Evolutionary conservation across 23 red algal species (phyloP), one percentile per base, ranked within the genome.

Genomic region (Cyanidioschyzon merolae): DNA sequence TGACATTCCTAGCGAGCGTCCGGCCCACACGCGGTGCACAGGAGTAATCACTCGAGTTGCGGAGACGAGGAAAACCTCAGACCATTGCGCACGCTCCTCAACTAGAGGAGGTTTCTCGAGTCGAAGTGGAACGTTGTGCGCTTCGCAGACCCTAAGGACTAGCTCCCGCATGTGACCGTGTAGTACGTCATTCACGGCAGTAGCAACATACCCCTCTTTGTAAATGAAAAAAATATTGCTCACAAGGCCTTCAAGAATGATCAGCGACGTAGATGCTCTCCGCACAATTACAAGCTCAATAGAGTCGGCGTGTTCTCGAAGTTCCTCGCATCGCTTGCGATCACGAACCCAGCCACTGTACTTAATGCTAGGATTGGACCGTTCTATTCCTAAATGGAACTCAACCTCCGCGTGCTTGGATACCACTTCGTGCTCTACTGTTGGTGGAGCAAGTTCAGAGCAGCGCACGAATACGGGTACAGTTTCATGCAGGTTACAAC

Each of bases 211-310:
- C n/a, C n/a, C 63, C 7, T 71, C 63, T 3, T 15, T 35, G 63
- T 71, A 71, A 32, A 71, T 7, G 29, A 71, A 71, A 35, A 71
- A 25, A 7, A 71, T 71, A 27, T 71, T 71, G 63, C 63, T 71
- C 7, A 27, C 30, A 15, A 71, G 29, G 12, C 63, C 63, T 35
- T 71, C 63, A 35, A 32, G 63, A 3, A 71, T 35, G 29, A 71
- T 32, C 16, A 71, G 63, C 21, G 3, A 3, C 2, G 12, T 27
- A 27, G 2, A 3, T 35, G 7, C 63, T 27, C 29, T 25, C 7
- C 16, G 12, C 7, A 71, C 32, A 35, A 71, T 71, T 12, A 71
- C 63, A 7, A 71, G n/a, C 29, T 71, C 63, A 35, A 12, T 27
- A 35, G 16, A 17, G 16, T 32, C 12, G 7, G 63, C 12, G 2